Conservation (phyloP, 2,329 filamentous ascomycete genomes). For the Exutisphaerella laricina region DNA sequence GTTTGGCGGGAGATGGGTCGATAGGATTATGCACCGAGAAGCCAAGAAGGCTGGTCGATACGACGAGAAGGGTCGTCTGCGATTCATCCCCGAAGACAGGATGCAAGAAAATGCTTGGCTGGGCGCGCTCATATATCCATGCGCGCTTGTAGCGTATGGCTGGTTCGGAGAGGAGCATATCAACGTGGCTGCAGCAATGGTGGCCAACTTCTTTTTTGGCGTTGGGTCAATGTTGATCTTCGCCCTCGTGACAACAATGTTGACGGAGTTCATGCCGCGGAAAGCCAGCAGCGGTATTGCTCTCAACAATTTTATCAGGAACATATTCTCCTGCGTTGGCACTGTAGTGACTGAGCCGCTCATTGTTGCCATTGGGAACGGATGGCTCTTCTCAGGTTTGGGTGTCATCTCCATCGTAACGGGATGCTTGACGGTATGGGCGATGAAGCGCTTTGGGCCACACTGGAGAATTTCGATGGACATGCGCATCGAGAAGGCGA, state of each 20-base stretch:
- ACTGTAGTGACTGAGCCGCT: conserved; percentile 64
- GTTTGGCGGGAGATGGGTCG: conserved; percentile 71
- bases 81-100: conserved; percentile 71
- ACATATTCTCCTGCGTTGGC: conserved; percentile 70
- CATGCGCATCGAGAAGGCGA: conserved; percentile 25
- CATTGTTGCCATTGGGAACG: conserved; percentile 64
- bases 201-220: conserved; percentile 54
- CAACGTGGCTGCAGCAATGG: conserved; percentile 29
- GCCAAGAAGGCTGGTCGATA: conserved; percentile 63
- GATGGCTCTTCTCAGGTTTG: conserved; percentile 65
- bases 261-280: conserved; percentile 76
- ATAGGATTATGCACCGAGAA: conserved; percentile 72
- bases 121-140: conserved; percentile 64
- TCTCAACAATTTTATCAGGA: conserved; percentile 74
- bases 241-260: conserved; percentile 67
- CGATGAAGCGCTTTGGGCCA: conserved; percentile 32
- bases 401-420: conserved; percentile 26
- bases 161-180: conserved; percentile 63
- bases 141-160: conserved; percentile 67
- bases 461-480: conserved; percentile 32
- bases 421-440: conserved; percentile 28
- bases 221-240: conserved; percentile 74
- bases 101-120: conserved; percentile 80
- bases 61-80: conserved; percentile 59
- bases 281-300: conserved; percentile 68